These are phyloP conservation scores for Plasmodium knowlesi DNA, from an alignment of 169 alveolate genomes.

Conservation along the genomic window DNA sequence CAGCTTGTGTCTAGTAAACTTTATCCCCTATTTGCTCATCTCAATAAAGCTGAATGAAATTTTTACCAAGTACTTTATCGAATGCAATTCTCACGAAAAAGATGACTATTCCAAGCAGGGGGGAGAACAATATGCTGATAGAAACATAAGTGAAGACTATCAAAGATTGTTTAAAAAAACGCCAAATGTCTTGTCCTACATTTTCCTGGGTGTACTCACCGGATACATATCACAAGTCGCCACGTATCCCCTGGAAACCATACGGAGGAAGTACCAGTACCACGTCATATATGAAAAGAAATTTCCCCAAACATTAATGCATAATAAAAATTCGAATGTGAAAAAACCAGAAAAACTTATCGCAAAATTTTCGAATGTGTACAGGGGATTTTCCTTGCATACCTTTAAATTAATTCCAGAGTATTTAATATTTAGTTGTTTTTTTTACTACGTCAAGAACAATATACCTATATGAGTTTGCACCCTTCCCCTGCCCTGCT, in stretches of 20 bases:
- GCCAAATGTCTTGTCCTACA: conserved; percentile 48
- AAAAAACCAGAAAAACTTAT: conserved; percentile 20
- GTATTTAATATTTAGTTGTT: conserved; percentile 64
- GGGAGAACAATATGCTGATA: not conserved
- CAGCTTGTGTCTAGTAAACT: conserved; percentile 56
- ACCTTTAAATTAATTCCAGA: conserved; percentile 70
- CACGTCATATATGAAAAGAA: conserved; percentile 48
- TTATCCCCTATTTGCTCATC: conserved; percentile 53
- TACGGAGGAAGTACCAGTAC: conserved; percentile 60
- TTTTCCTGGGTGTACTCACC: conserved; percentile 59
- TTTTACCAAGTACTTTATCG: conserved; percentile 60
- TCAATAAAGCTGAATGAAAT: conserved; percentile 59
- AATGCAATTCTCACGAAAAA: not conserved
- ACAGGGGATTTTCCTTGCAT: conserved; percentile 60
- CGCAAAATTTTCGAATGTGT: conserved; percentile 21
- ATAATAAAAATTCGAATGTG: not conserved
- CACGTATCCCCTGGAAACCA: conserved; percentile 68
- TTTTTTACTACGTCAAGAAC: conserved; percentile 64
- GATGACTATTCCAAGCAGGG: not conserved
- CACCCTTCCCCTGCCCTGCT: not conserved
- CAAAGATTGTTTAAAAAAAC: conserved; percentile 37
- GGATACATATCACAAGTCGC: conserved; percentile 56
- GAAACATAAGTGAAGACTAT: conserved; percentile 33
- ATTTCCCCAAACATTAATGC: conserved; percentile 10
- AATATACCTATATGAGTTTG: conserved; percentile 48